Evolutionary conservation across 495 filamentous ascomycete species (phyloP), one percentile per base, ranked within the genome.

Genomic region (Aspergillus homomorphus): DNA sequence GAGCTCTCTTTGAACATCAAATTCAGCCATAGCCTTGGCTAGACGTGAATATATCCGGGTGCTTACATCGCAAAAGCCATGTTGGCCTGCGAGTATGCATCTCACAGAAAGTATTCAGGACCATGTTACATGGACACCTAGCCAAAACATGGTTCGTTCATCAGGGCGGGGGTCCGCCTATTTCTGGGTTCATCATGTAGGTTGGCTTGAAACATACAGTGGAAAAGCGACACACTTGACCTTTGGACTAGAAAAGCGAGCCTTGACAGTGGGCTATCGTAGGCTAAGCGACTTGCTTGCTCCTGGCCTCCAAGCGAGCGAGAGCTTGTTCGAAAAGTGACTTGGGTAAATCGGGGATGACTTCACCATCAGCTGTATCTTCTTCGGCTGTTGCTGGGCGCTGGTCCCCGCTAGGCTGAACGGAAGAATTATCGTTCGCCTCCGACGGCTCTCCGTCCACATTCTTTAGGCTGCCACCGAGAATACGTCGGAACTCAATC

Each of bases 281-380:
- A 15, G 24, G 16, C 24, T 38, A 62, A 28, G 45, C 22, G 42
- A 56, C 57, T 26, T 54, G 42, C 51, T 61, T 57, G 15, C 57
- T 68, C 58, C 72, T 64, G 33, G 66, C 67, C 51, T 74, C 72
- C 19, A 77, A 43, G 21, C 74, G 69, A 10, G 65, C 64, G 53
- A 80, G 66, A 26, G 84, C 84, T 43, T 77, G 70, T 41, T 86
- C 82, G 20, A 88, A 71, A 12, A 84, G 73, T 15, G 77, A 72
- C 62, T 79, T 80, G 14, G 79, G 80, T 15, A 88, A 57, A 30
- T 79, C 73, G 4, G 85, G 84, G 15, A 84, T 78, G 54, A 74
- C 65, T 46, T 77, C 76, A 19, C 68, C 80, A 21, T 68, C 69
- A 3, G 68, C 66, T 9, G 51, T 50, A 33, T 58, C 64, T 21